These are phyloP conservation scores for Cercospora berteroae DNA, from an alignment of 2,329 filamentous ascomycete genomes.

Conservation along the genomic window DNA sequence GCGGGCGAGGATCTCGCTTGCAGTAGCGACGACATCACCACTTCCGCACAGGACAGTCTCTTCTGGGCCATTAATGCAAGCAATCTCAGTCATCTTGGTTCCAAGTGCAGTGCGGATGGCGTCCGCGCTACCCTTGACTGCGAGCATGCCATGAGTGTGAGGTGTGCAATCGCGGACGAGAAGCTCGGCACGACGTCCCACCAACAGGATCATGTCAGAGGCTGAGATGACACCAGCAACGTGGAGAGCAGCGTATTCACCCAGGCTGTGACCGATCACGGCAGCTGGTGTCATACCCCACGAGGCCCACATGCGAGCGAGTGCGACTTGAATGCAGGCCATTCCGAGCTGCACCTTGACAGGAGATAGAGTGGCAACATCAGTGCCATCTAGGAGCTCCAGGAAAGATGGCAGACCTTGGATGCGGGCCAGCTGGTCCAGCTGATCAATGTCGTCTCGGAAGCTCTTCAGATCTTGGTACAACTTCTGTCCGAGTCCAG, in stretches of 20 bases:
- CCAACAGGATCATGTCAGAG: conserved; percentile 69
- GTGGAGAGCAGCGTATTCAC: conserved; percentile 71
- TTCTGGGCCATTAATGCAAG: conserved; percentile 73
- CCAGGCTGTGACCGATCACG: conserved; percentile 60
- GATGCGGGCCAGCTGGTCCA: conserved; percentile 48
- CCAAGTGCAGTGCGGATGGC: conserved; percentile 55
- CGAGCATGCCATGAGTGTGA: conserved; percentile 66
- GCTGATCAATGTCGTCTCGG: conserved; percentile 51
- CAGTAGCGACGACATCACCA: conserved; percentile 57
- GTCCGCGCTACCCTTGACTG: conserved; percentile 54
- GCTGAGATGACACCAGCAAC: conserved; percentile 68
- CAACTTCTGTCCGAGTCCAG: conserved; percentile 50
- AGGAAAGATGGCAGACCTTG: conserved; percentile 52
- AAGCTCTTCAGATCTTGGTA: conserved; percentile 51
- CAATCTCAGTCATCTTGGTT: conserved; percentile 53
- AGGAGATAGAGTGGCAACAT: conserved; percentile 51
- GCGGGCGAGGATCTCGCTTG: conserved; percentile 50
- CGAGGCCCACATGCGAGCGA: conserved; percentile 54
- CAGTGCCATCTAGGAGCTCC: conserved; percentile 49
- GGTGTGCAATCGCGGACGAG: conserved; percentile 64
- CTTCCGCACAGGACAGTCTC: conserved; percentile 72
- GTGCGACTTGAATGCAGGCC: conserved; percentile 54
- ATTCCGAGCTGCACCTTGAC: conserved; percentile 54
- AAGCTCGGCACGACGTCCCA: conserved; percentile 65
- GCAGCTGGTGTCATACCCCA: conserved; percentile 55